These are phyloP conservation scores for Osmanthus fragrans DNA, from an alignment of 257 asterid genomes.

Conservation along the genomic window DNA sequence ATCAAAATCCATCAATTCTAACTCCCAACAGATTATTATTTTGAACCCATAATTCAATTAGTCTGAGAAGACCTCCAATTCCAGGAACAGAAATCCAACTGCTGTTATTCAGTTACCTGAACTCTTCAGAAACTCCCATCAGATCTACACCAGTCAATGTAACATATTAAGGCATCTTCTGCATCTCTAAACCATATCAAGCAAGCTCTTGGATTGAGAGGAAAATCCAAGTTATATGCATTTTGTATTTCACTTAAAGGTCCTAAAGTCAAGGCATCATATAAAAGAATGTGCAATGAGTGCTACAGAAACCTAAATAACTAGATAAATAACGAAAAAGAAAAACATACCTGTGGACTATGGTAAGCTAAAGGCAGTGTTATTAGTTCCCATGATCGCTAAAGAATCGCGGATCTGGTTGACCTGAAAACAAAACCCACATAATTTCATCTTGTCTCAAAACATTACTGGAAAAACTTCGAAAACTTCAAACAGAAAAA, in stretches of 20 bases:
- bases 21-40: too few relatives aligned
- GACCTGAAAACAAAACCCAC: constrained; percentile 51
- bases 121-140: too few relatives aligned
- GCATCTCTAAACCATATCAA: too few relatives aligned
- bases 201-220: too few relatives aligned
- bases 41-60: too few relatives aligned
- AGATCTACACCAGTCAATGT: too few relatives aligned
- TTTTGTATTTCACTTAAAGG: not conserved
- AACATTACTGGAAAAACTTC: constrained; percentile 7
- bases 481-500: constrained; percentile 13
- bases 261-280: not conserved
- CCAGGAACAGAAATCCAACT: too few relatives aligned
- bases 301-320: not conserved
- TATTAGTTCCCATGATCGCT: constrained; percentile 91
- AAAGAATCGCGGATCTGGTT: constrained; percentile 95
- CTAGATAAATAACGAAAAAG: not conserved
- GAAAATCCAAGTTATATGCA: not conserved
- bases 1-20: too few relatives aligned
- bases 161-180: too few relatives aligned
- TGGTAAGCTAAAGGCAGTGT: constrained; percentile 98
- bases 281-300: not conserved
- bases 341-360: constrained; percentile 66
- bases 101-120: too few relatives aligned
- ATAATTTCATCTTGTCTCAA: constrained; percentile 9
- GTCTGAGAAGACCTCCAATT: too few relatives aligned